Percentiles rank a stretch among this genome's conserved stretches.
Evolutionary conservation across 345 rosid genomes (phyloP).

Genomic region (Eucalyptus globulus): DNA sequence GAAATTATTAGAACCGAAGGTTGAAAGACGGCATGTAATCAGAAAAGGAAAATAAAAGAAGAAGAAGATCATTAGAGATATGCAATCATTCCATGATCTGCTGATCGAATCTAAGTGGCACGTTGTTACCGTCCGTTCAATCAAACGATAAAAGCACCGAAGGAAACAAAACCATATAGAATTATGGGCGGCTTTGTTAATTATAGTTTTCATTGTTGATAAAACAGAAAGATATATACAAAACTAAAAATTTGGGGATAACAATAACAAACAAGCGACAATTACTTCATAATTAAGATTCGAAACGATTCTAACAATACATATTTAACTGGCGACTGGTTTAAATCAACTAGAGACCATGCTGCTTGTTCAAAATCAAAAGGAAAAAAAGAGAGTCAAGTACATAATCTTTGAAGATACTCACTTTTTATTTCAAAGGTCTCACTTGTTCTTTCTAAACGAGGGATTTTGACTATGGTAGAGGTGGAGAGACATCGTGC

Average conservation of each 20-base stretch:
- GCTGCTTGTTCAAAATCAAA: not conserved
- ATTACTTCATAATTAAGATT: not conserved
- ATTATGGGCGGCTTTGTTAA: not conserved
- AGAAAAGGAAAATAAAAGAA: not conserved
- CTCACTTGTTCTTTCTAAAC: not conserved
- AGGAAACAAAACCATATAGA: not conserved
- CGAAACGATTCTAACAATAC: not conserved
- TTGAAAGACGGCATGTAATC: not conserved
- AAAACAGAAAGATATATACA: not conserved
- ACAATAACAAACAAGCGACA: not conserved
- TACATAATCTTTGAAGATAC: not conserved
- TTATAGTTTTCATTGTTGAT: not conserved
- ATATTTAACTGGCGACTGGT: not conserved
- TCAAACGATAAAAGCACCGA: not conserved
- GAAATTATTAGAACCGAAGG: not conserved
- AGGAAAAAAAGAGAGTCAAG: not conserved
- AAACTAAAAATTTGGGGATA: not conserved
- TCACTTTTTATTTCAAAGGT: not conserved
- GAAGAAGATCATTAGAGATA: not conserved
- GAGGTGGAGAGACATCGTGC: not conserved
- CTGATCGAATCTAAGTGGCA: not conserved
- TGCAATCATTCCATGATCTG: not conserved
- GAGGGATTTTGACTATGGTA: not conserved
- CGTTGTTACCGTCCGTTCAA: not conserved
- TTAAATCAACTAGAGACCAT: not conserved